Evolutionary conservation across 1,139 yeast genomes (phyloP).

Genomic region (Yamadazyma sp.): DNA sequence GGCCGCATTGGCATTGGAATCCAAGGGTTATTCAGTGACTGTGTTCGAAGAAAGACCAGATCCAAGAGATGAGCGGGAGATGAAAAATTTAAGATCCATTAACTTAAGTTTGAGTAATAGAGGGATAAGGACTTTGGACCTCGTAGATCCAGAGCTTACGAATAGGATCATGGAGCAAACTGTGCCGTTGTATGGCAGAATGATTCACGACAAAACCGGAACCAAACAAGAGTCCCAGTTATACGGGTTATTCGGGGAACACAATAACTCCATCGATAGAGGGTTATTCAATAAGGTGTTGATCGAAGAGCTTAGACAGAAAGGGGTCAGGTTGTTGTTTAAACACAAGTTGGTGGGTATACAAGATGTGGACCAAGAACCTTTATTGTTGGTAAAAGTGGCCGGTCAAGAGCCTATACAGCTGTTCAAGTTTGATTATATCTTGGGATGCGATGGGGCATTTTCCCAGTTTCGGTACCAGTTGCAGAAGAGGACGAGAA

Average conservation of each 20-base stretch:
- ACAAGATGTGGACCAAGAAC: slow-evolving; percentile 24
- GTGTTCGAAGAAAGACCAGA: slow-evolving; percentile 61
- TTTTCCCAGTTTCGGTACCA: slow-evolving; percentile 73
- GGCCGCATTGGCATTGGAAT: slow-evolving; percentile 76
- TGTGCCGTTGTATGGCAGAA: slow-evolving; percentile 85
- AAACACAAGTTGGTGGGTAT: slow-evolving; percentile 53
- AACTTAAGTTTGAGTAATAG: slow-evolving; percentile 85
- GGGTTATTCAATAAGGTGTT: slow-evolving; percentile 66
- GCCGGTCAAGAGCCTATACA: slow-evolving; percentile 9
- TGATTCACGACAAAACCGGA: slow-evolving; percentile 78
- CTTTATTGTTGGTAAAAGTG: slow-evolving; percentile 26
- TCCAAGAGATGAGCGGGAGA: slow-evolving; percentile 23
- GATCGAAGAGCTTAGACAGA: slow-evolving; percentile 54
- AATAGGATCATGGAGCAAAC: slow-evolving; percentile 55
- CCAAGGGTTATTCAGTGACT: slow-evolving; percentile 71
- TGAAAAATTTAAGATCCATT: slow-evolving; percentile 61
- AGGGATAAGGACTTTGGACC: slow-evolving; percentile 69
- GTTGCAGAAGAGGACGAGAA: slow-evolving; percentile 63
- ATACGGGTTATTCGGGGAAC: slow-evolving; percentile 84
- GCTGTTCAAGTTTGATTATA: slow-evolving; percentile 48
- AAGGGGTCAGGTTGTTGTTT: slow-evolving; percentile 50
- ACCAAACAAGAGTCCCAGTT: slow-evolving; percentile 60
- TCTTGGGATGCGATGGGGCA: slow-evolving; percentile 87
- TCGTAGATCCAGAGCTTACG: slow-evolving; percentile 61
- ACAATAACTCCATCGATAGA: slow-evolving; percentile 84